Evolutionary conservation across 108 stramenopile species (phyloP), one percentile per base, ranked within the genome.

Genomic region (Schizochytrium sp.): DNA sequence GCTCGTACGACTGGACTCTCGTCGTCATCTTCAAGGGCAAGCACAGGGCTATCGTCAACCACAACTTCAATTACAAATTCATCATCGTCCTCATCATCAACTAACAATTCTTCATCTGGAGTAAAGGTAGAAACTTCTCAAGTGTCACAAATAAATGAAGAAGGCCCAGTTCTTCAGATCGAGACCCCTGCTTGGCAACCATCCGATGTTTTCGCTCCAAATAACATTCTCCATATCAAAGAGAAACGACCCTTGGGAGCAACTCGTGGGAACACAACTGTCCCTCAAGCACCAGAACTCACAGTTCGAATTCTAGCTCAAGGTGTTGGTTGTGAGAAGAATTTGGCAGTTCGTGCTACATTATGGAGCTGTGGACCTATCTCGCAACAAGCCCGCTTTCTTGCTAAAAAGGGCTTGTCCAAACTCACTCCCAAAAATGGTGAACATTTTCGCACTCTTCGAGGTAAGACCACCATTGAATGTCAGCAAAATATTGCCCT

Each of bases 191-290:
- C 19, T 4, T 64, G 61, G 61, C 41, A 38, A 4, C 61, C 61
- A 38, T 38, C 61, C 7, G 61, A 64, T 38, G 19, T 64, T 42
- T 64, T 64, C 61, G 42, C 38, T 13, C 61, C 73, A 19, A 4
- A 83, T 50, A 53, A 83, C 4, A 17, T 83, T 5, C 73, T 83
- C 4, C 73, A 83, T 50, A 19, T 83, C 4, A 83, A 83, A 50
- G 73, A 83, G 45, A 83, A 83, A 50, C 73, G 73, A 46, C 73
- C 73, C 13, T 83, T 83, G n/a, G 73, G 73, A 46, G 73, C 73
- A 46, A 83, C 73, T 46, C 73, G 73, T 50, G 73, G 73, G 15
- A 83, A 19, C 73, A 83, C 73, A 8, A 83, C 49, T 50, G 17
- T 83, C 15, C 73, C 73, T 46, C 73, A 83, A 50, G 73, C 53